Percentiles rank a stretch among this genome's conserved stretches.
Conservation (phyloP, 73 alveolate genomes). For the Paramecium tetraurelia region DNA sequence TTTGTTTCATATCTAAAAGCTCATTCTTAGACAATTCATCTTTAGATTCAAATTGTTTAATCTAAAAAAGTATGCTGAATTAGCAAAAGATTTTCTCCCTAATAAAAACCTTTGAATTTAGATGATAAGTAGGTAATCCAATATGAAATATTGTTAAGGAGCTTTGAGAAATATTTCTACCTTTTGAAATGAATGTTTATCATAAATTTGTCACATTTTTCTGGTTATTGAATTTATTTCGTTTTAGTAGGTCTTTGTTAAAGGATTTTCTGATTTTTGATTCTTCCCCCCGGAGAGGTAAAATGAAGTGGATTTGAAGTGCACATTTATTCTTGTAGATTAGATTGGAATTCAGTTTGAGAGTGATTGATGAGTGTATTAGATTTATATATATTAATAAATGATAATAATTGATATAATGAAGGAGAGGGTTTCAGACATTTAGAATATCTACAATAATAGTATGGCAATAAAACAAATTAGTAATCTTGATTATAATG, state of each 20-base stretch:
- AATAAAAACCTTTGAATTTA: no score
- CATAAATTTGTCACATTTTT: background rate
- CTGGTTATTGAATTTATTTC: no score
- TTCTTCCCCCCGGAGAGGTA: background rate
- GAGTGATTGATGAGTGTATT: background rate
- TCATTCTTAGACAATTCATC: no score
- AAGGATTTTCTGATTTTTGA: background rate
- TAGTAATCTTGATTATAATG: background rate
- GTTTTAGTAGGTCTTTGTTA: no score
- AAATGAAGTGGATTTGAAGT: background rate
- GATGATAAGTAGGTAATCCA: no score
- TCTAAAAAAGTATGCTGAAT: no score
- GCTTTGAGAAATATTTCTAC: background rate
- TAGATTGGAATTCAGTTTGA: background rate
- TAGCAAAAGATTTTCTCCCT: no score
- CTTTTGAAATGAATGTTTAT: background rate
- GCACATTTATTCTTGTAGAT: no score
- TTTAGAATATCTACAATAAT: background rate
- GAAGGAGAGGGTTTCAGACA: conserved; percentile 40
- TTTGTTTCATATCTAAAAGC: no score
- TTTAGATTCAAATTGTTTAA: no score
- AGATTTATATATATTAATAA: background rate
- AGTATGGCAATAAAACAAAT: conserved; percentile 22
- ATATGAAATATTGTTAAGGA: no score
- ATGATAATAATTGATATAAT: conserved; percentile 19